phyloP scores from a whole-genome alignment of 139 green algal genomes.

The Ulvella scutata region DNA sequence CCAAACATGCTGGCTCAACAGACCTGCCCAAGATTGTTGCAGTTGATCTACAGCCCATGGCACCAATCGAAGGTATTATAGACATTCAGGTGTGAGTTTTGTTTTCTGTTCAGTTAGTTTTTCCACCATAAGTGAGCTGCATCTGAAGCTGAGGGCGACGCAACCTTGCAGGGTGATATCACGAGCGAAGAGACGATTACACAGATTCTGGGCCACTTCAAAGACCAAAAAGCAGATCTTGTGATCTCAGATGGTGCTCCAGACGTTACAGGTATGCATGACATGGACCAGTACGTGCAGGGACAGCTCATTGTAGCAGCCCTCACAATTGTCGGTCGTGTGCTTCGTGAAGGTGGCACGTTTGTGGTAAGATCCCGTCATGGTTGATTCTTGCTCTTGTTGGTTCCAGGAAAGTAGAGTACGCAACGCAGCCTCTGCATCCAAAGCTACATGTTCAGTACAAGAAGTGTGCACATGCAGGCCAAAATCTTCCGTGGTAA shows the following conservation, averaged over 20 bases:
- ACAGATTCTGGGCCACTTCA: conserved; percentile 78
- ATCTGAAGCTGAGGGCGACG: too few species aligned
- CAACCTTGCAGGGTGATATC: conserved; percentile 65
- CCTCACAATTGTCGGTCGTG: conserved; percentile 63
- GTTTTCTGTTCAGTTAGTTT: not conserved
- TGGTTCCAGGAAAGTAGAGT: too few species aligned
- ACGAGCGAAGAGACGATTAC: conserved; percentile 44
- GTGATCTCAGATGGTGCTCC: conserved; percentile 94
- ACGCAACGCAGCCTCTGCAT: too few species aligned
- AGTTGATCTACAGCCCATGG: conserved; percentile 98
- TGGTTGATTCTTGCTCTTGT: too few species aligned
- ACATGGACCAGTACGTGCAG: conserved; percentile 94
- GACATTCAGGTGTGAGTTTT: conserved; percentile 56
- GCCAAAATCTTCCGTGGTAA: conserved; percentile 87
- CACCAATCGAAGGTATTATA: conserved; percentile 84
- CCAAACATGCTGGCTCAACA: conserved; percentile 22
- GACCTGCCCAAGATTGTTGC: conserved; percentile 81
- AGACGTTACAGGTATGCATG: conserved; percentile 97
- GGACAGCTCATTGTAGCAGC: conserved; percentile 85
- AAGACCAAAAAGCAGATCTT: conserved; percentile 73
- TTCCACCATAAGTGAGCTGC: not conserved
- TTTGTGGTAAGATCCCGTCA: conserved; percentile 61
- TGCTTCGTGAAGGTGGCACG: conserved; percentile 65
- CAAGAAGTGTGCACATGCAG: not conserved
- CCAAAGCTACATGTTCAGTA: not conserved